A percentile compares a stretch with the other conserved stretches of the same genome.
These are phyloP conservation scores for Xylaria bambusicola DNA, from an alignment of 495 filamentous ascomycete genomes.

Conservation along the genomic window DNA sequence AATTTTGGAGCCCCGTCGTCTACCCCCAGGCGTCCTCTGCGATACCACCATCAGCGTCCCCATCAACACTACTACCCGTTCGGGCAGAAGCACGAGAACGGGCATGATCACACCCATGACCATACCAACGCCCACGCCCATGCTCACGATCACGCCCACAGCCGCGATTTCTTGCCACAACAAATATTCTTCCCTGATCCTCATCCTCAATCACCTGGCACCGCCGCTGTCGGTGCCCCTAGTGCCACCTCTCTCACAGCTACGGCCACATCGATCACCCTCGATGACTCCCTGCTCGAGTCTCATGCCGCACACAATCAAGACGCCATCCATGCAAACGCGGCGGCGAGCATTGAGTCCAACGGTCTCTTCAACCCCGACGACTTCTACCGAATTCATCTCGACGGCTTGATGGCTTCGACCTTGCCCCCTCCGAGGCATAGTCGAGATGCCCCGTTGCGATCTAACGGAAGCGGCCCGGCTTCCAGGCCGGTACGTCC, in stretches of 20 bases:
- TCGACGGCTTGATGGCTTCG: constrained; percentile 39
- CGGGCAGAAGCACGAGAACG: constrained; percentile 19
- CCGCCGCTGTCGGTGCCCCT: background rate
- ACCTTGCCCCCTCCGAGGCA: constrained; percentile 34
- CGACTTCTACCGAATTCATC: constrained; percentile 55
- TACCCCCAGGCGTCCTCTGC: constrained; percentile 28
- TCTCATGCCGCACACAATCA: constrained; percentile 43
- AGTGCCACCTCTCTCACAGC: constrained; percentile 12
- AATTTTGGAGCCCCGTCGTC: constrained; percentile 36
- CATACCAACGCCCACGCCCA: constrained; percentile 23
- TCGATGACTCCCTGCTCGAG: constrained; percentile 29
- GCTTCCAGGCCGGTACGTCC: constrained; percentile 36
- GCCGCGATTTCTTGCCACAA: constrained; percentile 28
- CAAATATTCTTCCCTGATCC: constrained; percentile 21
- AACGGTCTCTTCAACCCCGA: constrained; percentile 45
- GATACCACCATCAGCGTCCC: constrained; percentile 25
- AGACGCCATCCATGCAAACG: constrained; percentile 40
- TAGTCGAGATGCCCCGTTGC: constrained; percentile 25
- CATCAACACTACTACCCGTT: constrained; percentile 20
- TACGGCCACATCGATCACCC: constrained; percentile 8
- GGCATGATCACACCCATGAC: constrained; percentile 16
- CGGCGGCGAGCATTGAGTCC: constrained; percentile 35
- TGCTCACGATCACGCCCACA: constrained; percentile 22
- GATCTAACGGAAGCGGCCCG: constrained; percentile 40
- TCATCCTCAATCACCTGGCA: constrained; percentile 10